Base-by-base conservation (phyloP, 176 grass and related monocot genomes). In the Microstegium vimineum region DNA sequence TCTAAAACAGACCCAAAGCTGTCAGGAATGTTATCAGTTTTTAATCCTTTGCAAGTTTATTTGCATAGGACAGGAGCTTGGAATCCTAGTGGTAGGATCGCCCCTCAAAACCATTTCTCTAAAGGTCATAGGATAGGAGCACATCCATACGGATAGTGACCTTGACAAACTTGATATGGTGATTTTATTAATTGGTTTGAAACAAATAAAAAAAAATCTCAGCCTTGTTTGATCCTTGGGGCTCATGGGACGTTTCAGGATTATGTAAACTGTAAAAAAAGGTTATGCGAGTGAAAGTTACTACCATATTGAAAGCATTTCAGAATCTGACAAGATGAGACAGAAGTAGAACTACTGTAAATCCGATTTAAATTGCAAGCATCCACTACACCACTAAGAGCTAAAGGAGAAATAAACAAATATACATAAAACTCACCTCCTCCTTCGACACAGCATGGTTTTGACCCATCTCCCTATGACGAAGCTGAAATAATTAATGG, bases 401-500 rank as follows among this genome's bases (percentile, higher is more conserved):
- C 9, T 34, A 38, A 31, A 2, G 27, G 69, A 32, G 13, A 7
- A 10, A 61, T 7, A 43, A 37, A 25, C 8, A 3, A 70, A 85
- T 13, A 32, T 40, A 10, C 15, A 66, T 32, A 60, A 76, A 43
- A 64, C 83, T 81, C 74, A 97, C 92, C 92, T 94, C 91, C 43
- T 89, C 83, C 40, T 79, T 93, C 52, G 23, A 64, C 31, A 85
- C 80, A 46, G 30, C 71, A 70, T 73, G 86, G 82, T 87, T 77
- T 76, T 74, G 73, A 49, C 2, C 62, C 86, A 78, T 76, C 31
- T 94, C 86, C 73, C 88, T 89, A 54, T 90, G 88, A 37, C 83
- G 86, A 69, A 89, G 45, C 92, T 98, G 87, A 73, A 89, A 87
- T 12, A 94, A 25, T 76, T 28, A 65, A 80, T 35, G 30, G 27